Conservation (phyloP, 768 basidiomycete species). For the Pilatotrama ljubarskyi region DNA sequence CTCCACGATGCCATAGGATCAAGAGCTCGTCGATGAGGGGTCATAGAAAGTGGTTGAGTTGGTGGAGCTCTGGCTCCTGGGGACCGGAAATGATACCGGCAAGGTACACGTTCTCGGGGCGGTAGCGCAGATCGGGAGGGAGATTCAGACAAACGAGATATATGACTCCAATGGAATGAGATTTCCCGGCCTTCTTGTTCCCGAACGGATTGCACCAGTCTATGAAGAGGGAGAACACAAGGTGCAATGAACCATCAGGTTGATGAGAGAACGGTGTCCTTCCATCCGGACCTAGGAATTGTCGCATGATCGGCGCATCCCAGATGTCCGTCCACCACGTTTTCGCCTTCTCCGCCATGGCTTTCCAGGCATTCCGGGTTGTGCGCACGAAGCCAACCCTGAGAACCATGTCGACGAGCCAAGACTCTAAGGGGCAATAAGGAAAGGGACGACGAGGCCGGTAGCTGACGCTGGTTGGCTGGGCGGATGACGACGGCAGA, state of each 20-base stretch:
- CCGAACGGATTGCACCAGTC: conserved; percentile 1
- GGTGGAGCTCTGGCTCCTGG: conserved; percentile 21
- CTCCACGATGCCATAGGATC: too few species aligned
- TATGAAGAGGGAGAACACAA: background rate
- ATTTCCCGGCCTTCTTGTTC: background rate
- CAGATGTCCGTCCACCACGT: too few species aligned
- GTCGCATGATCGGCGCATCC: background rate
- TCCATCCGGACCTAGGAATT: background rate
- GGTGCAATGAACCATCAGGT: background rate
- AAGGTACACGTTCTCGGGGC: conserved; percentile 37
- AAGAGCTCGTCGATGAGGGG: too few species aligned
- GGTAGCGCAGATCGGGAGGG: conserved; percentile 32
- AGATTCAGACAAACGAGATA: conserved; percentile 20
- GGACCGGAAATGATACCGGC: conserved; percentile 29
- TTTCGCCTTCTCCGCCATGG: too few species aligned
- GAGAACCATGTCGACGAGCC: too few species aligned
- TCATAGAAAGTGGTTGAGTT: conserved; percentile 32
- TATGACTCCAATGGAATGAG: conserved; percentile 1
- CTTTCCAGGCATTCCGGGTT: too few species aligned
- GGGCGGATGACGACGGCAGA: too few species aligned
- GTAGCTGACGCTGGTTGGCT: too few species aligned
- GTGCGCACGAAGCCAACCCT: too few species aligned
- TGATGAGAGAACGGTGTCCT: background rate
- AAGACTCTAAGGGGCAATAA: too few species aligned
- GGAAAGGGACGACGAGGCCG: too few species aligned